These are phyloP conservation scores for Marchantia polymorpha DNA, from an alignment of 225 moss, liverwort and hornwort species.

Conservation along the genomic window DNA sequence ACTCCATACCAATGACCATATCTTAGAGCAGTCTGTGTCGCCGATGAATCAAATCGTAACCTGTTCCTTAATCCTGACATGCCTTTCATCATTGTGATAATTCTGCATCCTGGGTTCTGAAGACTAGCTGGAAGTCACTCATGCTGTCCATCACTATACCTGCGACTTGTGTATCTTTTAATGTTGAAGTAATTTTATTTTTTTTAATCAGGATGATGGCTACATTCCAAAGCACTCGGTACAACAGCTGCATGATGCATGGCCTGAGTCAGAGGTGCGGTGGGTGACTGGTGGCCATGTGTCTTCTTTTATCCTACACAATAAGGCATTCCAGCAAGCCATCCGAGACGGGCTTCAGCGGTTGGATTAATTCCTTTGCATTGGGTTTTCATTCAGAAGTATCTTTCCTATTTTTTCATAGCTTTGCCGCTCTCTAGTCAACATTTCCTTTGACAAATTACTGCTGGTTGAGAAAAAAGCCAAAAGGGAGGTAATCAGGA, in stretches of 20 bases:
- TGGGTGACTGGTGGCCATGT: slow-evolving; percentile 98
- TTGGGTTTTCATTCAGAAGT: not conserved
- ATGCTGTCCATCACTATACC: not conserved
- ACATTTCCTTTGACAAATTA: too few species aligned
- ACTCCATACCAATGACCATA: too few species aligned
- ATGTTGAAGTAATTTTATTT: too few species aligned
- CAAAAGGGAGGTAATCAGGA: too few species aligned
- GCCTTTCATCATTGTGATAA: too few species aligned
- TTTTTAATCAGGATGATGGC: slow-evolving; percentile 78
- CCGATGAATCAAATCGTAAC: not conserved
- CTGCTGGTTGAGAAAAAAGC: too few species aligned
- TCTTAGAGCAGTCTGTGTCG: too few species aligned
- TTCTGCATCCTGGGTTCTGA: not conserved
- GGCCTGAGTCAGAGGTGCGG: slow-evolving; percentile 90
- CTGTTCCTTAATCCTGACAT: not conserved
- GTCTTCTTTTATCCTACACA: slow-evolving; percentile 92
- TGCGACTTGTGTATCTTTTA: not conserved
- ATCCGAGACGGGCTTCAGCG: slow-evolving; percentile 76
- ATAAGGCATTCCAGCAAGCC: slow-evolving; percentile 80
- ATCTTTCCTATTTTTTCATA: too few species aligned
- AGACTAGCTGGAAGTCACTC: not conserved
- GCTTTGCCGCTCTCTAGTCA: too few species aligned
- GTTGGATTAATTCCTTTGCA: slow-evolving; percentile 43
- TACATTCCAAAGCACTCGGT: slow-evolving; percentile 93
- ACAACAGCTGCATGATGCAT: slow-evolving; percentile 76